phyloP scores from a whole-genome alignment of 495 filamentous ascomycete species.

The Pseudoneurospora amorphoporcata region DNA sequence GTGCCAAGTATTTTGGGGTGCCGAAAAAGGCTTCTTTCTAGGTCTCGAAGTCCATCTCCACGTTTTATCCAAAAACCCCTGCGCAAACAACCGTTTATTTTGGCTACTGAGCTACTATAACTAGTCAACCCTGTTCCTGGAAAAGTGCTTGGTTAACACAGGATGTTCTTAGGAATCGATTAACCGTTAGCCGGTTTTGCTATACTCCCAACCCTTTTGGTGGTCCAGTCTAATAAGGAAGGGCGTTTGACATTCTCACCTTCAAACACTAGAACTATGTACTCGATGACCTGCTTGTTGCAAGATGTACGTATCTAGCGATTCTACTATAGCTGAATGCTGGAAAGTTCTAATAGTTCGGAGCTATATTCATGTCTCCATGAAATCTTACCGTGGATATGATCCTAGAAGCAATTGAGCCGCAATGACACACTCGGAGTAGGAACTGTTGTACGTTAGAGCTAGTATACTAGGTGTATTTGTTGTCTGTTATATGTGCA shows the following conservation, averaged over 20 bases:
- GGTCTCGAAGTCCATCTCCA: not conserved
- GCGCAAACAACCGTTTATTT: not conserved
- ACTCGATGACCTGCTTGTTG: not conserved
- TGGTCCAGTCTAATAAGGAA: not conserved
- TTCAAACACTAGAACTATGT: not conserved
- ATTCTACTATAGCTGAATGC: not conserved
- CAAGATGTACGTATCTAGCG: not conserved
- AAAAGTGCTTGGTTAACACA: not conserved
- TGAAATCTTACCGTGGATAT: not conserved
- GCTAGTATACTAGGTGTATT: too few species aligned
- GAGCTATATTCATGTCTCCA: not conserved
- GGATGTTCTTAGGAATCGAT: not conserved
- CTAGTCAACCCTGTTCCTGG: not conserved
- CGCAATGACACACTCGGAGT: not conserved
- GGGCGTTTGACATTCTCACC: not conserved
- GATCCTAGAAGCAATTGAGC: not conserved
- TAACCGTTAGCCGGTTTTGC: not conserved
- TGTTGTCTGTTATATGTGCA: not conserved
- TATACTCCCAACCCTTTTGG: not conserved
- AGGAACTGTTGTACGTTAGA: not conserved
- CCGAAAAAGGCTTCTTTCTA: not conserved
- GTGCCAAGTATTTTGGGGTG: not conserved
- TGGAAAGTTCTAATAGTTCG: not conserved
- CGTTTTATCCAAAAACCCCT: not conserved
- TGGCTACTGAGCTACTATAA: not conserved